Base-by-base conservation (phyloP, 345 rosid genomes). In the Eucalyptus regnans region DNA sequence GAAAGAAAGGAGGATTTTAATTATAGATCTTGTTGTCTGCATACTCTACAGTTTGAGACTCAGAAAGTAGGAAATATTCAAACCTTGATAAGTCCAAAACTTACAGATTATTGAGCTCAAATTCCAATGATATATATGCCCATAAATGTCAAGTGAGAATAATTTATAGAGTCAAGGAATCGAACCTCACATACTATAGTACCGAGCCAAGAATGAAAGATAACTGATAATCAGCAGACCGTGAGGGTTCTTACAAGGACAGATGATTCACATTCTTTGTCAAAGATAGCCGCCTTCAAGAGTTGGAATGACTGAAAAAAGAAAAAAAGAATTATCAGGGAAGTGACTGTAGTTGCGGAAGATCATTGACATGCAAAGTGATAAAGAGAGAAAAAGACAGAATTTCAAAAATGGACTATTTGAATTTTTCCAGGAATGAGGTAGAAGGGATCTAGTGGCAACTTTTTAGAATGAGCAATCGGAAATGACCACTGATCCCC, bases 71-170 rank as follows among this genome's bases (percentile, higher is more conserved):
- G 80, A 89, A 50, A 86, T 37, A 44, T 33, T 54, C 64, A 49
- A 90, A 15, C 87, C 90, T 71, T 49, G 10, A 49, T 11, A 17
- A 50, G 51, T 4, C 17, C 87, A 83, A 88, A 31, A 48, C 99
- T 95, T 94, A 96, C 98, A 97, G 95, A 93, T 97, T 97, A 93
- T 96, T 97, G 85, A 95, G 94, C 95, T 97, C 99, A 90, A 96
- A 96, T 97, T 95, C 98, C 99, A 81, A 96, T 95, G 89, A 37
- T 37, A 37, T 37, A 96, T 94, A 90, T 95, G 94, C 87, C 99
- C 99, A 90, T 96, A 93, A 96, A 97, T 94, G 83, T 97, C 99
- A 33, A 95, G 98, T 66, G 96, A 95, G 93, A 97, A 97, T 88
- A 97, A 99, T 97, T 90, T 51, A 22, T 25, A 49, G 84, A 44